Conservation (phyloP, 345 rosid genomes). For the Litchi chinensis region DNA sequence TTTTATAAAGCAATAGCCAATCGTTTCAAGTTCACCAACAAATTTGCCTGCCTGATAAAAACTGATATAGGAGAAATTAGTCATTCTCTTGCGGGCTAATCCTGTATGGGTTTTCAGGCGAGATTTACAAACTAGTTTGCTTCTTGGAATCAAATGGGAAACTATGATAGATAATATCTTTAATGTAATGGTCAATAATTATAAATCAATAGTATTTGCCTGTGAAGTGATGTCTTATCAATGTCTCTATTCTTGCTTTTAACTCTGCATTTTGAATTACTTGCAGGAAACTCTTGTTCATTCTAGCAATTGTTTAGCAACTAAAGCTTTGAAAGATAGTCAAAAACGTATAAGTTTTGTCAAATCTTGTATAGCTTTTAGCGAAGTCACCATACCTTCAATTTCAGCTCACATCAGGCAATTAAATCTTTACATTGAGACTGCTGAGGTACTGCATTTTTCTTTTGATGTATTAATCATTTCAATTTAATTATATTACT, state of each 20-base stretch:
- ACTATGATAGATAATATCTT: neutral
- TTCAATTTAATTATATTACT: conserved; percentile 16
- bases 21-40: neutral
- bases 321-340: conserved; percentile 59
- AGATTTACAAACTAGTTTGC: neutral
- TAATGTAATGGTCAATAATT: conserved; percentile 12
- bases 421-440: conserved; percentile 79
- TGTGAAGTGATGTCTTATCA: neutral
- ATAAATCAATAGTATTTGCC: neutral
- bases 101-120: neutral
- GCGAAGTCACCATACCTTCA: conserved; percentile 87
- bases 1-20: neutral
- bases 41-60: neutral
- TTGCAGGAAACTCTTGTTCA: conserved; percentile 86
- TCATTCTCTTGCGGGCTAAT: neutral
- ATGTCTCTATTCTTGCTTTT: neutral
- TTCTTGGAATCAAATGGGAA: neutral
- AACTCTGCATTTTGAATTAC: conserved; percentile 20
- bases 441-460: conserved; percentile 71
- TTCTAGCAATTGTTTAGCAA: conserved; percentile 73
- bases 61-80: neutral
- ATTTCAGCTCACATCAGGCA: conserved; percentile 53
- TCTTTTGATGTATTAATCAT: conserved; percentile 22
- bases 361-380: conserved; percentile 85
- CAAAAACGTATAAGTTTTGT: conserved; percentile 48